Percentiles rank a stretch among this genome's conserved stretches.
Evolutionary conservation across 2,329 filamentous ascomycete species (phyloP).

Genomic region (Dactylellina parvicollis): DNA sequence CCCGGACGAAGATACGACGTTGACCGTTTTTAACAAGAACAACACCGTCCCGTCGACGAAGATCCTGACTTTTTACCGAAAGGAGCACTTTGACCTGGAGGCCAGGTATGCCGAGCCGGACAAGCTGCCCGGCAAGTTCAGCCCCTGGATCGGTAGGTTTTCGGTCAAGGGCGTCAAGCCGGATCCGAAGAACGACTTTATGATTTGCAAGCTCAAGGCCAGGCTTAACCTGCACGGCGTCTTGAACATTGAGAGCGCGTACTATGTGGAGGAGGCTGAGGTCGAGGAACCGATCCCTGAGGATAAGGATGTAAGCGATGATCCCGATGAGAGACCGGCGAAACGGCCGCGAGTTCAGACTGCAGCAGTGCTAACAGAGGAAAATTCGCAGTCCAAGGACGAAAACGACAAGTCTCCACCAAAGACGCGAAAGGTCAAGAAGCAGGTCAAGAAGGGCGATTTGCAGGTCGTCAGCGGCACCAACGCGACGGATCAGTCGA

Average conservation of each 20-base stretch:
- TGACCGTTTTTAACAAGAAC: slow-evolving; percentile 97
- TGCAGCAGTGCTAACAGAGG: slow-evolving; percentile 56
- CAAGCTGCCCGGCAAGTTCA: slow-evolving; percentile 83
- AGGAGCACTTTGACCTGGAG: slow-evolving; percentile 96
- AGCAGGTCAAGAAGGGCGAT: slow-evolving; percentile 97
- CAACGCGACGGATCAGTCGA: slow-evolving; percentile 75
- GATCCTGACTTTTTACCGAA: slow-evolving; percentile 98
- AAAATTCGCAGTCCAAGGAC: slow-evolving; percentile 68
- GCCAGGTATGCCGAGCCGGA: slow-evolving; percentile 91
- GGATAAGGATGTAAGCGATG: slow-evolving; percentile 67
- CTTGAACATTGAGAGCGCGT: slow-evolving; percentile 94
- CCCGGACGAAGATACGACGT: slow-evolving; percentile 94
- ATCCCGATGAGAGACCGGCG: slow-evolving; percentile 47
- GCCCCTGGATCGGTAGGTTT: slow-evolving; percentile 96
- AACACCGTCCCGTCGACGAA: slow-evolving; percentile 98
- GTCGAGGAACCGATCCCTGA: slow-evolving; percentile 91
- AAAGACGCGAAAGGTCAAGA: slow-evolving; percentile 97
- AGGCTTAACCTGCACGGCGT: slow-evolving; percentile 96
- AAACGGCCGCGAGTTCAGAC: slow-evolving; percentile 56
- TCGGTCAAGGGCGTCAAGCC: slow-evolving; percentile 98
- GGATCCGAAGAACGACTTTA: slow-evolving; percentile 93
- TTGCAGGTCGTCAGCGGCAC: slow-evolving; percentile 86
- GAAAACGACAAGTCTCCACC: slow-evolving; percentile 70
- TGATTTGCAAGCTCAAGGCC: slow-evolving; percentile 99
- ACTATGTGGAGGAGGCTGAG: slow-evolving; percentile 98